Percentiles rank a stretch among this genome's conserved stretches.
Conservation (phyloP, 2,329 filamentous ascomycete species). For the Cercospora sojina region DNA sequence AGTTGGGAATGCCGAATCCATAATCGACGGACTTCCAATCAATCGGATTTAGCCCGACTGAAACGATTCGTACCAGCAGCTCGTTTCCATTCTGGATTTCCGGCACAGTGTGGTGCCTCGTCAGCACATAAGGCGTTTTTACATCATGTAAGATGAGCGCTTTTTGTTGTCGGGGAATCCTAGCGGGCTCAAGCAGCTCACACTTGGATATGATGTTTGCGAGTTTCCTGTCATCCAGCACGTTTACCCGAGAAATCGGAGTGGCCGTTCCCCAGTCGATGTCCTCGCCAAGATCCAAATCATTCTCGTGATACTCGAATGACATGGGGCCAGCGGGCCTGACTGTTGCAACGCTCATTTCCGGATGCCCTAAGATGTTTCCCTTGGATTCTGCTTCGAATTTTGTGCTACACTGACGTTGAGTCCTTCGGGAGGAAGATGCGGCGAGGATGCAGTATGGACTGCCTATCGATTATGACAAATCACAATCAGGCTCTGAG, state of each 20-base stretch:
- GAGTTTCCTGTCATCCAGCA: slow-evolving; percentile 22
- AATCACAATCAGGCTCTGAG: not conserved
- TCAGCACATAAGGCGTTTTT: slow-evolving; percentile 17
- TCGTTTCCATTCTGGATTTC: slow-evolving; percentile 33
- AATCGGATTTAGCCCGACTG: slow-evolving; percentile 45
- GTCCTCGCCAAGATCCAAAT: slow-evolving; percentile 15
- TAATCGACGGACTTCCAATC: slow-evolving; percentile 47
- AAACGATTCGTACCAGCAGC: slow-evolving; percentile 39
- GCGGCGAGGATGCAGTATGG: not conserved
- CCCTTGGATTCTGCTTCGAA: not conserved
- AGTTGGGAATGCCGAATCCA: slow-evolving; percentile 45
- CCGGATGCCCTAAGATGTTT: not conserved
- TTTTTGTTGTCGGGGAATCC: slow-evolving; percentile 17
- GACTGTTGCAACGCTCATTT: slow-evolving; percentile 18
- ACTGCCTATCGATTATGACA: slow-evolving; percentile 3
- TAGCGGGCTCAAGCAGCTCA: slow-evolving; percentile 3
- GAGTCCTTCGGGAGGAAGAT: not conserved
- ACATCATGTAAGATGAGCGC: slow-evolving; percentile 20
- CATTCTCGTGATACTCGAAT: slow-evolving; percentile 8
- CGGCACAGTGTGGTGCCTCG: slow-evolving; percentile 15
- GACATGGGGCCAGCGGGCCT: slow-evolving; percentile 5
- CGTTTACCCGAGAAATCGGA: slow-evolving; percentile 19
- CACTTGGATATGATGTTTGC: slow-evolving; percentile 16
- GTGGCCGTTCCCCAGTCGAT: slow-evolving; percentile 27
- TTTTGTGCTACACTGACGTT: not conserved